Evolutionary conservation across 345 rosid genomes (phyloP).

Genomic region (Odontarrhena argentea): DNA sequence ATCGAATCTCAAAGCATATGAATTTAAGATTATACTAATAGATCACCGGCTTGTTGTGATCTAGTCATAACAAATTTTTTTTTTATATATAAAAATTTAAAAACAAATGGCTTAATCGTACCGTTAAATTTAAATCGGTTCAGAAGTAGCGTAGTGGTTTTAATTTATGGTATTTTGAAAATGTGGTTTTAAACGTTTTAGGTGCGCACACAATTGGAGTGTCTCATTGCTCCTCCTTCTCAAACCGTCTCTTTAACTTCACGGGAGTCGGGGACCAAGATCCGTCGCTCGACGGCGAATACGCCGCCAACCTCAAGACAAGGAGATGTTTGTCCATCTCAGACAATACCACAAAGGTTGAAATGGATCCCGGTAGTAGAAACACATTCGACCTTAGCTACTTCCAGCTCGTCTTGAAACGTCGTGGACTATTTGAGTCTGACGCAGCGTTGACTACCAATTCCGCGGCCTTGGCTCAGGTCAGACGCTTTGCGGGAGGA

Average conservation of each 20-base stretch:
- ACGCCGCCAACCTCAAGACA: slow-evolving; percentile 62
- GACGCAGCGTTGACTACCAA: slow-evolving; percentile 63
- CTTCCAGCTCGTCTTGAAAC: slow-evolving; percentile 53
- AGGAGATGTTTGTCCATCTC: slow-evolving; percentile 52
- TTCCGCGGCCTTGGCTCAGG: slow-evolving; percentile 45
- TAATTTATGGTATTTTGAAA: neutral
- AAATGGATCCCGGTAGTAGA: slow-evolving; percentile 83
- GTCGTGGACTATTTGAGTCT: slow-evolving; percentile 74
- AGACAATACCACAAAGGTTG: slow-evolving; percentile 62
- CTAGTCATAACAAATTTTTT: too few species aligned
- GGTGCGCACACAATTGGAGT: slow-evolving; percentile 83
- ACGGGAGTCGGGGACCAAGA: slow-evolving; percentile 63
- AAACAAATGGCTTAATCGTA: too few species aligned
- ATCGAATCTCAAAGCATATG: too few species aligned
- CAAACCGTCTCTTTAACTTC: slow-evolving; percentile 67
- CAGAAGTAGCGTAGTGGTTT: neutral
- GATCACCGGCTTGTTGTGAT: too few species aligned
- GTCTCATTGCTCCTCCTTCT: slow-evolving; percentile 64
- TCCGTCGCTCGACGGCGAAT: slow-evolving; percentile 67
- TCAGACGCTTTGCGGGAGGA: slow-evolving; percentile 54
- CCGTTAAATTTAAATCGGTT: neutral
- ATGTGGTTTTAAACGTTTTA: slow-evolving; percentile 29
- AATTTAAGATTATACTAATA: too few species aligned
- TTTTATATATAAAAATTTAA: too few species aligned
- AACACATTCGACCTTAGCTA: slow-evolving; percentile 73